Evolutionary conservation across 2,329 filamentous ascomycete genomes (phyloP).

Genomic region (Penicillium sp.): DNA sequence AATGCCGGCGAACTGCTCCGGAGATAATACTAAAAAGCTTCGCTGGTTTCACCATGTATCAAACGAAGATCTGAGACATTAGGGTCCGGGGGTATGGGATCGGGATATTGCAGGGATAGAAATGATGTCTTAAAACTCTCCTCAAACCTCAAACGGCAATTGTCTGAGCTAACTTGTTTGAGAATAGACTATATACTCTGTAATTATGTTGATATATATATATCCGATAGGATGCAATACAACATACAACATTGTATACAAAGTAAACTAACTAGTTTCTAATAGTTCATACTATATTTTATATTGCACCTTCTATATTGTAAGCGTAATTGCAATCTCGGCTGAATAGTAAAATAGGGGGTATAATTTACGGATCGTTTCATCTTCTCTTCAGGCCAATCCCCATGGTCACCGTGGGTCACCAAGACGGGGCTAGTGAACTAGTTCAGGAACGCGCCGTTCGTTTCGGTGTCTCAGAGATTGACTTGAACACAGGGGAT

Average conservation of each 20-base stretch:
- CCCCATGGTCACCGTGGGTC: constrained; percentile 15
- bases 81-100: background rate
- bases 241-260: background rate
- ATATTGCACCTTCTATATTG: background rate
- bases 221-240: background rate
- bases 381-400: constrained; percentile 21
- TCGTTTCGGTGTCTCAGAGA: constrained; percentile 6
- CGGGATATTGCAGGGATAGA: background rate
- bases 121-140: too few relatives aligned
- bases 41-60: background rate
- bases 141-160: background rate
- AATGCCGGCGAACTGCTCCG: background rate
- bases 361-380: constrained; percentile 15
- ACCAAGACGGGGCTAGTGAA: constrained; percentile 12
- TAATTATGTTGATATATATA: background rate
- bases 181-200: background rate
- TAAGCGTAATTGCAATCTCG: background rate
- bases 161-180: background rate
- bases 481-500: background rate
- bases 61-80: constrained; percentile 6
- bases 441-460: constrained; percentile 8
- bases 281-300: background rate
- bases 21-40: background rate
- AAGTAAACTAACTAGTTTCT: too few relatives aligned
- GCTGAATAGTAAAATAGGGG: background rate